Evolutionary conservation across 352 stramenopile species (phyloP).

Genomic region (Globisporangium splendens): DNA sequence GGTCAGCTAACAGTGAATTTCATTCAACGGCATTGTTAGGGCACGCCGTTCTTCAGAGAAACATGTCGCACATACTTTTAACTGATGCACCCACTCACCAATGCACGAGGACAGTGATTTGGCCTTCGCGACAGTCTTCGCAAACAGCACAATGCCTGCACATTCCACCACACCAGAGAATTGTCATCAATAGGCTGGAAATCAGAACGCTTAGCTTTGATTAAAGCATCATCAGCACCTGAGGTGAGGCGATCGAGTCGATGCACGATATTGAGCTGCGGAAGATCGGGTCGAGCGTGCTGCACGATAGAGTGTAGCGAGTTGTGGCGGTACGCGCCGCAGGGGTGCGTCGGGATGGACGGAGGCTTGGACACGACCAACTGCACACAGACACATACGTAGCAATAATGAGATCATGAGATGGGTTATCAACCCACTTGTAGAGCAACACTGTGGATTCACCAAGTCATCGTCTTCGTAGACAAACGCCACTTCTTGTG

Average conservation of each 20-base stretch:
- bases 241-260: constrained; percentile 96
- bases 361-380: constrained; percentile 88
- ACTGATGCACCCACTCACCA: constrained; percentile 26
- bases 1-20: constrained; percentile 39
- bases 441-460: neutral
- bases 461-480: constrained; percentile 79
- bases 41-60: neutral
- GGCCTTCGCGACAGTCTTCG: constrained; percentile 70
- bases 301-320: constrained; percentile 86
- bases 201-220: neutral
- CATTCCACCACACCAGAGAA: neutral
- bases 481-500: constrained; percentile 76
- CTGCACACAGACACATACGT: constrained; percentile 21
- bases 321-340: constrained; percentile 94
- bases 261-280: constrained; percentile 89
- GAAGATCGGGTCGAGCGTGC: constrained; percentile 63
- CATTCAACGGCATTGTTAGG: neutral
- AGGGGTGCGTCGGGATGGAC: constrained; percentile 94
- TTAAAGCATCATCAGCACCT: constrained; percentile 27
- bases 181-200: neutral
- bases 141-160: constrained; percentile 77
- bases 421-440: too few species aligned
- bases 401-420: neutral
- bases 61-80: neutral
- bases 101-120: constrained; percentile 73